Evolutionary conservation across 2,329 filamentous ascomycete genomes (phyloP).

Genomic region (Rhinocladiella similis): DNA sequence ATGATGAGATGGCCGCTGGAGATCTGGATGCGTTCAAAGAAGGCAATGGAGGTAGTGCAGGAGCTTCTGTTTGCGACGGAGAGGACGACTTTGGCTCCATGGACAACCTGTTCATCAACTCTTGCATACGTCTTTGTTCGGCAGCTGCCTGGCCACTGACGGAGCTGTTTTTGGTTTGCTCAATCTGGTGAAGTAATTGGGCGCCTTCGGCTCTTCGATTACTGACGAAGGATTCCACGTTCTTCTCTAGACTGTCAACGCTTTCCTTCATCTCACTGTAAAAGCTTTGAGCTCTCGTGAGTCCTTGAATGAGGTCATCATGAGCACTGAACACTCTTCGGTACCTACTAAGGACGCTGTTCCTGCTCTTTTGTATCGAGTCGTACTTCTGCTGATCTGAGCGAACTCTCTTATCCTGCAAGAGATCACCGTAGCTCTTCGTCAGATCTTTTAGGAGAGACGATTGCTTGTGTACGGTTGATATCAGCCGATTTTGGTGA

Average conservation of each 20-base stretch:
- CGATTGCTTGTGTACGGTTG: conserved; percentile 93
- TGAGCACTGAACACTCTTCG: conserved; percentile 91
- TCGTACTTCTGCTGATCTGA: conserved; percentile 97
- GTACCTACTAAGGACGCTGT: conserved; percentile 79
- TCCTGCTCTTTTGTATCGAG: conserved; percentile 77
- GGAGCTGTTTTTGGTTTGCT: conserved; percentile 69
- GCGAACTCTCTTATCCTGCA: conserved; percentile 91
- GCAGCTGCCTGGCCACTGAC: conserved; percentile 67
- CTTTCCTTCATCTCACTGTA: conserved; percentile 96
- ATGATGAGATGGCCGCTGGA: conserved; percentile 23
- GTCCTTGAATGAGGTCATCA: conserved; percentile 80
- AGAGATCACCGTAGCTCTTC: conserved; percentile 76
- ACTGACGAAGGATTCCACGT: conserved; percentile 95
- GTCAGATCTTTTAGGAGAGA: conserved; percentile 94
- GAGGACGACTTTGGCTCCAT: conserved; percentile 62
- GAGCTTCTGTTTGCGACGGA: conserved; percentile 45
- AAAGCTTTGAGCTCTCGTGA: conserved; percentile 86
- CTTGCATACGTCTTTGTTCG: conserved; percentile 80
- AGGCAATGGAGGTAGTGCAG: conserved; percentile 36
- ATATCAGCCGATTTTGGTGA: conserved; percentile 85
- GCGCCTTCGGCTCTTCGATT: conserved; percentile 90
- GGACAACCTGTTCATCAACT: conserved; percentile 93
- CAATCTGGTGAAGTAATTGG: conserved; percentile 84
- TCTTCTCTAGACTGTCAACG: conserved; percentile 87
- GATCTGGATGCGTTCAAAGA: conserved; percentile 31